Evolutionary conservation across 495 filamentous ascomycete genomes (phyloP).

Genomic region (Parmelia sp.): DNA sequence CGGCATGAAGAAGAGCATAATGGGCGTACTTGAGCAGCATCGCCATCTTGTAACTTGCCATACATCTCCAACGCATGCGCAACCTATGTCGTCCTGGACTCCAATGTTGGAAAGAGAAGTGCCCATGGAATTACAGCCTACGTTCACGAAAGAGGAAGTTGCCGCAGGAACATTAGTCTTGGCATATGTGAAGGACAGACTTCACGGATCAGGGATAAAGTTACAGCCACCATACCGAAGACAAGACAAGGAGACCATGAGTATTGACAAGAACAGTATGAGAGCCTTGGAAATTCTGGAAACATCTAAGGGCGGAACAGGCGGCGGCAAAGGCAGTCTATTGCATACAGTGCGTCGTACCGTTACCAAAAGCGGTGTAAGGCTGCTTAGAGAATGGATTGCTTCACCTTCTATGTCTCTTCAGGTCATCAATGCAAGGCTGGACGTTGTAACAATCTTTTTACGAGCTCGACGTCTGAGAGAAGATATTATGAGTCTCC

Average conservation of each 20-base stretch:
- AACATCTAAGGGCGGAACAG: slow-evolving; percentile 66
- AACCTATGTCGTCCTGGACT: slow-evolving; percentile 60
- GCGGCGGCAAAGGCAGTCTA: slow-evolving; percentile 69
- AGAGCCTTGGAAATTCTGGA: slow-evolving; percentile 80
- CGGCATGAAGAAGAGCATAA: slow-evolving; percentile 33
- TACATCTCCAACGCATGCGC: slow-evolving; percentile 38
- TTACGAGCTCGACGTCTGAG: slow-evolving; percentile 55
- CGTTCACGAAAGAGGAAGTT: slow-evolving; percentile 45
- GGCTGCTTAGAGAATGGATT: slow-evolving; percentile 76
- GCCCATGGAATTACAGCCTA: slow-evolving; percentile 31
- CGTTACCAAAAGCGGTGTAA: slow-evolving; percentile 80
- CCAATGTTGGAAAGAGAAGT: slow-evolving; percentile 67
- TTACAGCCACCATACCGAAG: slow-evolving; percentile 75
- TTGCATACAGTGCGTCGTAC: slow-evolving; percentile 84
- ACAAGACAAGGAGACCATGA: slow-evolving; percentile 69
- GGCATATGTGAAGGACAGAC: slow-evolving; percentile 70
- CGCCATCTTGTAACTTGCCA: slow-evolving; percentile 52
- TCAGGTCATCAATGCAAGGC: slow-evolving; percentile 66
- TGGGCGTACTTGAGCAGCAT: slow-evolving; percentile 44
- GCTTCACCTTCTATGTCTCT: slow-evolving; percentile 80
- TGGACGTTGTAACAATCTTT: slow-evolving; percentile 76
- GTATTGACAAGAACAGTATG: slow-evolving; percentile 85
- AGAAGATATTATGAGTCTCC: slow-evolving; percentile 57
- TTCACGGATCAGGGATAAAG: slow-evolving; percentile 74
- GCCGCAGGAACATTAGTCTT: slow-evolving; percentile 69